These are phyloP conservation scores for Herpotrichia juniperi DNA, from an alignment of 2,329 filamentous ascomycete species.

Conservation along the genomic window DNA sequence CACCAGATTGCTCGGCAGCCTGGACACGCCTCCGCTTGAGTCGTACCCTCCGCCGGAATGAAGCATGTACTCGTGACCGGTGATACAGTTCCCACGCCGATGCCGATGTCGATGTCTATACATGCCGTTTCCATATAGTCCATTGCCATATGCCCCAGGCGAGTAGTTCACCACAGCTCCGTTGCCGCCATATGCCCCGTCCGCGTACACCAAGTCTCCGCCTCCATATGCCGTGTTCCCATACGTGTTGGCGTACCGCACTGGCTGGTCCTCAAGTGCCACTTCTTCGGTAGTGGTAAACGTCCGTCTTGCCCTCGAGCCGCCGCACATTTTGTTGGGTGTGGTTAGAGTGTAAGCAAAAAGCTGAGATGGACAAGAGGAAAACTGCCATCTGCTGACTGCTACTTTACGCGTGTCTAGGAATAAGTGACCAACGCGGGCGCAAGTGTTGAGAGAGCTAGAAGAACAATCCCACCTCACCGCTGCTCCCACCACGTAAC, in stretches of 20 bases:
- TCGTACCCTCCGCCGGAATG: background rate
- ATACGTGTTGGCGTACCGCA: background rate
- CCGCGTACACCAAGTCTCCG: no score
- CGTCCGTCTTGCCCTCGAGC: background rate
- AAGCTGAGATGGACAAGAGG: background rate
- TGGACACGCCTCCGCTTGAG: background rate
- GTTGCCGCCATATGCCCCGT: no score
- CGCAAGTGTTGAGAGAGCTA: background rate
- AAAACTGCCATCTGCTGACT: background rate
- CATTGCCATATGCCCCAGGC: background rate
- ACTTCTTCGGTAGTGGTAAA: background rate
- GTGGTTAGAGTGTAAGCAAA: background rate
- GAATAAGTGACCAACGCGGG: background rate
- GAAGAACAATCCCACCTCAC: background rate
- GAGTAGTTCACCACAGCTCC: background rate
- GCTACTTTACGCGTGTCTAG: background rate
- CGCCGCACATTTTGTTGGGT: background rate
- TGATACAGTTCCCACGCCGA: background rate
- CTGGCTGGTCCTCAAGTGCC: background rate
- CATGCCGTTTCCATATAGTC: background rate
- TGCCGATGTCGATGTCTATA: background rate
- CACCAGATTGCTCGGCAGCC: constrained; percentile 18
- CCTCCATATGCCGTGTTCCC: background rate
- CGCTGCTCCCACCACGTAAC: background rate
- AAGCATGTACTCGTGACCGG: background rate